Evolutionary conservation across 495 filamentous ascomycete species (phyloP), one percentile per base, ranked within the genome.

Genomic region (Friedmanniomyces endolithicus): DNA sequence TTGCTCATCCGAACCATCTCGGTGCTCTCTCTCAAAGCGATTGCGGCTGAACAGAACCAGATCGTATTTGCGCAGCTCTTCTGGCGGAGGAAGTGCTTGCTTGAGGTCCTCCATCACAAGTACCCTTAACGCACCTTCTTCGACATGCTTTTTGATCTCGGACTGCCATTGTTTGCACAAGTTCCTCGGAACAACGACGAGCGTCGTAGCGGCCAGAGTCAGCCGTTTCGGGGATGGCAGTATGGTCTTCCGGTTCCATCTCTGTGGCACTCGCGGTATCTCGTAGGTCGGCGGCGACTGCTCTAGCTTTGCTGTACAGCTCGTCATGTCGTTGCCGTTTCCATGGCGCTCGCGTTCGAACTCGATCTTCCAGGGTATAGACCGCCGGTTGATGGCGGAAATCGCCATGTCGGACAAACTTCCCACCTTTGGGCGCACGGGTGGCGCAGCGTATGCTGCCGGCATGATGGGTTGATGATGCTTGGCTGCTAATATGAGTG

Each of bases 401-500:
- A 85, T 83, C n/a, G 80, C 79, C 84, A 90, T 90, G 25, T 88
- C 73, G 48, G 74, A 63, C 6, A 87, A 67, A 11, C 74, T 74
- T 7, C 73, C 78, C 1, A 77, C 78, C 6, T 49, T 46, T 75
- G 75, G 9, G 71, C 63, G 0, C 64, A 70, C 24, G 66, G 67
- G n/a, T 7, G 43, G 35, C 20, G 66, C 67, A 35, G 76, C 75
- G 60, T 82, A 79, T 50, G 82, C 70, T 1, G 78, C 73, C 1
- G 88, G 88, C 7, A 84, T 76, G 7, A 70, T 68, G 2, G 87
- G 77, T 7, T 81, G 75, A 53, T 90, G 77, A 31, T 82, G 75
- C 58, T 77, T 81, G 0, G 88, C 95, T 11, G 86, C 82, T n/a
- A 94, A 72, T 37, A 95, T 86, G 1, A 90, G 70, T 27, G 89